phyloP scores from a whole-genome alignment of 2,329 filamentous ascomycete species.

The Lachnellula cervina region DNA sequence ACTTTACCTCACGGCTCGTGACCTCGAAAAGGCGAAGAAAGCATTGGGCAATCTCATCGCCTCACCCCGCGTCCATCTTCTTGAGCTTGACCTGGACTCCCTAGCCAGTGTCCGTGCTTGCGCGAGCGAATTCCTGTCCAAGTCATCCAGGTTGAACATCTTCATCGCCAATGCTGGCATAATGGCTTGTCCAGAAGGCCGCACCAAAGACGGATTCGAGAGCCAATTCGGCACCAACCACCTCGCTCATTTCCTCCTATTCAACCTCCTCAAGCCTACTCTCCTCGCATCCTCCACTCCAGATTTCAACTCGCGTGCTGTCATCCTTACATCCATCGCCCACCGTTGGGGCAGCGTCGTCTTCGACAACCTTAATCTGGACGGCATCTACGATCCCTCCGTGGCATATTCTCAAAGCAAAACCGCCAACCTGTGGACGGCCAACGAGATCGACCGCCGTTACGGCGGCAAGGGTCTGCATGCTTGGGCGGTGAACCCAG shows the following conservation, averaged over 20 bases:
- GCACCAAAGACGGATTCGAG: conserved; percentile 44
- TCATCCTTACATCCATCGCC: conserved; percentile 40
- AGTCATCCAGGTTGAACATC: conserved; percentile 31
- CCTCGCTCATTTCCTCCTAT: conserved; percentile 49
- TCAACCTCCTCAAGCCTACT: conserved; percentile 42
- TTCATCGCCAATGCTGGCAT: conserved; percentile 25
- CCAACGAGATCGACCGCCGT: conserved; percentile 43
- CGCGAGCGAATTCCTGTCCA: conserved; percentile 26
- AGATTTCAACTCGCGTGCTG: conserved; percentile 41
- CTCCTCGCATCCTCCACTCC: conserved; percentile 38
- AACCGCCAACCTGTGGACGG: conserved; percentile 42
- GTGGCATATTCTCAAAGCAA: conserved; percentile 41
- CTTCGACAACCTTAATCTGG: conserved; percentile 24
- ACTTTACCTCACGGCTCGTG: conserved; percentile 33
- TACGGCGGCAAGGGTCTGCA: conserved; percentile 38
- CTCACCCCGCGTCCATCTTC: conserved; percentile 24
- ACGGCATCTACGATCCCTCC: conserved; percentile 34
- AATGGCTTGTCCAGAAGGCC: conserved; percentile 22
- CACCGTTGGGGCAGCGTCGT: conserved; percentile 38
- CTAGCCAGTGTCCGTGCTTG: conserved; percentile 30
- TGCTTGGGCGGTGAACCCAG: conserved; percentile 40
- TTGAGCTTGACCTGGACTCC: conserved; percentile 32
- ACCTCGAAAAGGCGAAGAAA: conserved; percentile 29
- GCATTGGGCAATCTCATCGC: conserved; percentile 38
- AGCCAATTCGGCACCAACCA: conserved; percentile 50